Conservation (phyloP, 2,329 filamentous ascomycete genomes). For the Claviceps arundinis region DNA sequence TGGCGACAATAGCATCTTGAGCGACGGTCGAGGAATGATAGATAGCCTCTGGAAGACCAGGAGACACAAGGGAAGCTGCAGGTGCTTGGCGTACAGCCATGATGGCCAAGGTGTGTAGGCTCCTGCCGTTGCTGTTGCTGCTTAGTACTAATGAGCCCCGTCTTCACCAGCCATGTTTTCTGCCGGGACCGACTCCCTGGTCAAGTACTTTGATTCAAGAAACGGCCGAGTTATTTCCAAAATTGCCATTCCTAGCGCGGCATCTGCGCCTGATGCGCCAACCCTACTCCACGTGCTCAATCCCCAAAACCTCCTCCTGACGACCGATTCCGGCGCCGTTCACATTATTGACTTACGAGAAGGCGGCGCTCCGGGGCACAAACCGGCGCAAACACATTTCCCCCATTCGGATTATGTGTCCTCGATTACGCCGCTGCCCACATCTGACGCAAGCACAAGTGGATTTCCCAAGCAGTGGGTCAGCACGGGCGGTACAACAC, state of each 20-base stretch:
- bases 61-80: constrained; percentile 88
- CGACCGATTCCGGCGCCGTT: constrained; percentile 78
- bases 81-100: constrained; percentile 62
- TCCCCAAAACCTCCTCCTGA: constrained; percentile 76
- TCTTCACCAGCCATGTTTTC: constrained; percentile 41
- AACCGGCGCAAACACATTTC: constrained; percentile 65
- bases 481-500: constrained; percentile 79
- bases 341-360: constrained; percentile 78
- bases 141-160: background rate
- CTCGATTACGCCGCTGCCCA: constrained; percentile 69
- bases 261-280: constrained; percentile 52
- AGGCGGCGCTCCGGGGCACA: constrained; percentile 35
- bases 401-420: constrained; percentile 92
- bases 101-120: constrained; percentile 53
- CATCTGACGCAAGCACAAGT: constrained; percentile 67
- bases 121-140: background rate
- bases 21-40: constrained; percentile 58
- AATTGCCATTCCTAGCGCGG: constrained; percentile 54
- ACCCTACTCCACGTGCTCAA: constrained; percentile 73
- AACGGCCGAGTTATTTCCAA: constrained; percentile 67
- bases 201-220: constrained; percentile 43
- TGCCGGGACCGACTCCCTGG: constrained; percentile 44
- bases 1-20: constrained; percentile 35
- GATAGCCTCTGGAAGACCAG: constrained; percentile 76
- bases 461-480: constrained; percentile 92